Evolutionary conservation across 352 stramenopile genomes (phyloP).

Genomic region (Phytophthora aleatoria): DNA sequence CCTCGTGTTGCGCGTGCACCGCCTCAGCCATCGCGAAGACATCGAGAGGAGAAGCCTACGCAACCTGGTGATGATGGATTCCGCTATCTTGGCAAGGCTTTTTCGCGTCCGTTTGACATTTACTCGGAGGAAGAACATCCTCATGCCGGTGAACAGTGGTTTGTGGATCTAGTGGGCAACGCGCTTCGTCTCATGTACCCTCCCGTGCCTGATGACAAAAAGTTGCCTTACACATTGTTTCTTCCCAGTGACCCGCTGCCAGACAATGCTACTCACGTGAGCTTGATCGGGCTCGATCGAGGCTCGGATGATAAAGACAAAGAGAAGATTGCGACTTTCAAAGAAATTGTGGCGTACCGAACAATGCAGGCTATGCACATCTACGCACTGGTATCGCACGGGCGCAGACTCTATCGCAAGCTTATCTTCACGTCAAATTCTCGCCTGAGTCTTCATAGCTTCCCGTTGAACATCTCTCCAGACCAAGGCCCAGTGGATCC

Average conservation of each 20-base stretch:
- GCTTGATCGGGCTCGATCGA: constrained; percentile 69
- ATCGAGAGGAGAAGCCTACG: constrained; percentile 32
- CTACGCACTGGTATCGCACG: constrained; percentile 97
- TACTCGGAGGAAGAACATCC: constrained; percentile 82
- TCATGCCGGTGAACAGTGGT: constrained; percentile 69
- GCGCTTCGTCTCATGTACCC: constrained; percentile 73
- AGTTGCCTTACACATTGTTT: constrained; percentile 80
- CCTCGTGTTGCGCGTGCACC: constrained; percentile 37
- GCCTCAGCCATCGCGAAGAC: constrained; percentile 16
- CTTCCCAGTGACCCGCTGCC: constrained; percentile 57
- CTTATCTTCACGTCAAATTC: constrained; percentile 98
- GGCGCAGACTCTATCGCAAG: constrained; percentile 94
- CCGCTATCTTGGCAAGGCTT: constrained; percentile 58
- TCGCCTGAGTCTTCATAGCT: constrained; percentile 92
- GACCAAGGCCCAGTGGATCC: constrained; percentile 68
- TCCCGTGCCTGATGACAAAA: constrained; percentile 78
- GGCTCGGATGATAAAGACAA: constrained; percentile 78
- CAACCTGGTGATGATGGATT: constrained; percentile 51
- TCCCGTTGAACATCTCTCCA: constrained; percentile 68
- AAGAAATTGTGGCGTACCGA: constrained; percentile 97
- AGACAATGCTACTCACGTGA: constrained; percentile 50
- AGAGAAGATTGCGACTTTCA: constrained; percentile 92
- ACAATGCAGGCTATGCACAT: constrained; percentile 93
- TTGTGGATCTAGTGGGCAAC: constrained; percentile 70
- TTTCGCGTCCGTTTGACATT: constrained; percentile 77